A percentile compares a stretch with the other conserved stretches of the same genome.
Conservation (phyloP, 331 rosid genomes). For the Acacia concinna region DNA sequence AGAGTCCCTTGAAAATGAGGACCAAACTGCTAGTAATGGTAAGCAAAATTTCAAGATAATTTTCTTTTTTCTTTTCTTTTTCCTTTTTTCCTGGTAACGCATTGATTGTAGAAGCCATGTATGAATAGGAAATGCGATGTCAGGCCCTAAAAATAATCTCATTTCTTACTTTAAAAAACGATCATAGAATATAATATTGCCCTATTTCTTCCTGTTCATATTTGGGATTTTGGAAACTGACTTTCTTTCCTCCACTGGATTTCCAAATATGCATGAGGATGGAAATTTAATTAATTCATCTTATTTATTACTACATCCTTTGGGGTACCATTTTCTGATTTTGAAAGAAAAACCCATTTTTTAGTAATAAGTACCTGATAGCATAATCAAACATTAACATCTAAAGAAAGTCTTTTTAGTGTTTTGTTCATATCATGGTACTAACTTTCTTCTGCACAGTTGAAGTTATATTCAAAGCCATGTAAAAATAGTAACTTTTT, state of each 20-base stretch:
- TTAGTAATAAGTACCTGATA: no score
- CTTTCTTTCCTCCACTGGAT: conserved; percentile 1
- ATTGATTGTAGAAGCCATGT: neutral
- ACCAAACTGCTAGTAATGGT: conserved; percentile 44
- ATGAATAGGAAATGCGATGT: neutral
- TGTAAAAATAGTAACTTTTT: neutral
- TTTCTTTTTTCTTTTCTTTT: no score
- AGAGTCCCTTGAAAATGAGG: conserved; percentile 39
- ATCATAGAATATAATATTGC: neutral
- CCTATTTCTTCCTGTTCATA: neutral
- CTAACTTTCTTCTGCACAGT: neutral
- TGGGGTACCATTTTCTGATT: no score
- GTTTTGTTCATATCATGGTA: neutral
- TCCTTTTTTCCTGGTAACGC: no score
- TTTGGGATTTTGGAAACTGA: neutral
- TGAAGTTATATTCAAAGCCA: neutral
- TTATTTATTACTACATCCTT: neutral
- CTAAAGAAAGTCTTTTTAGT: neutral
- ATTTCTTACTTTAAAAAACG: neutral
- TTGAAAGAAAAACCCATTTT: no score
- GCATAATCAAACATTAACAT: no score
- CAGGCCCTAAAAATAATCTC: neutral
- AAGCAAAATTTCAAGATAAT: neutral
- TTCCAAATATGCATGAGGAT: neutral
- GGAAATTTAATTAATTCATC: neutral